A percentile compares a stretch with the other conserved stretches of the same genome.
These are phyloP conservation scores for Cucurbita argyrosperma DNA, from an alignment of 306 rosid genomes.

Conservation along the genomic window DNA sequence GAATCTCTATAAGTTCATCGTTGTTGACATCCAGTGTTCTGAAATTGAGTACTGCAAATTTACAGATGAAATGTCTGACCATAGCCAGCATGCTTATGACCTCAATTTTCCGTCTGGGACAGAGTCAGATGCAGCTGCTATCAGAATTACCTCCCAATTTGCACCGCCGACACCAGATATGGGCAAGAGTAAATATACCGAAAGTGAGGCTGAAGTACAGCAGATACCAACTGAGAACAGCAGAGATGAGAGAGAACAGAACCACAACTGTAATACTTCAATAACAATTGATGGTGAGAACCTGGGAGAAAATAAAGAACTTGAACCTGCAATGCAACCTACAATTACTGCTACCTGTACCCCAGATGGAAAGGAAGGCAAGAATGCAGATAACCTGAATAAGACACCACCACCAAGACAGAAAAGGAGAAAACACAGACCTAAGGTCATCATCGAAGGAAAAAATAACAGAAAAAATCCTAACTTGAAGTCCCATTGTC, in stretches of 20 bases:
- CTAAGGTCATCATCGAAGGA: constrained; percentile 11
- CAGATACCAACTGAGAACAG: background rate
- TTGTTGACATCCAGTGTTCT: background rate
- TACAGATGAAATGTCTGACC: background rate
- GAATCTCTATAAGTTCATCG: background rate
- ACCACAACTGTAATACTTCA: background rate
- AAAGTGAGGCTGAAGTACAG: background rate
- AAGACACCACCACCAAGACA: constrained; percentile 2
- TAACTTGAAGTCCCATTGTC: background rate
- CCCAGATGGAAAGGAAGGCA: constrained; percentile 5
- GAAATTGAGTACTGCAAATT: background rate
- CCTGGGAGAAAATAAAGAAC: background rate
- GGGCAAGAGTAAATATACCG: background rate
- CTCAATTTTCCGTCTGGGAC: constrained; percentile 6
- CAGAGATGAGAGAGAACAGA: background rate
- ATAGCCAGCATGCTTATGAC: background rate
- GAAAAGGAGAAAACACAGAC: constrained; percentile 11
- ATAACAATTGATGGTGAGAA: background rate
- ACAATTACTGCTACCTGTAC: background rate
- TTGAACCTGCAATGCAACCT: background rate
- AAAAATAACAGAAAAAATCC: background rate
- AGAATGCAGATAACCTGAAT: background rate
- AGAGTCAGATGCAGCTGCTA: constrained; percentile 2
- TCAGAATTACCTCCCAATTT: background rate
- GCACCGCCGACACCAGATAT: constrained; percentile 8